Evolutionary conservation across 805 yeast species (phyloP).

Genomic region (Metschnikowia noctiluminum): DNA sequence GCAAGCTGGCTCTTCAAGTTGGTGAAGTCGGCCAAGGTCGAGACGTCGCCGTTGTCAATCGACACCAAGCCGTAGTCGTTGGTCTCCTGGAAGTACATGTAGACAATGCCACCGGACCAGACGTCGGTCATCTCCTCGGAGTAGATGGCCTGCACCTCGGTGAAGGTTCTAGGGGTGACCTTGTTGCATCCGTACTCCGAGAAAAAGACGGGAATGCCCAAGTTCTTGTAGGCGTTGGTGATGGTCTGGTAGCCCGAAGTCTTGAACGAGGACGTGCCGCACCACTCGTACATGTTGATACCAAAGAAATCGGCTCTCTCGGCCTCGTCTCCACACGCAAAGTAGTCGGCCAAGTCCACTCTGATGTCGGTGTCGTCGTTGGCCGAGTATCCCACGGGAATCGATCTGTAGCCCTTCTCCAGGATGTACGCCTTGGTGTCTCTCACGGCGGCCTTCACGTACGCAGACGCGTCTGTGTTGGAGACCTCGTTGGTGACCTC

Average conservation of each 20-base stretch:
- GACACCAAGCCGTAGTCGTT: slow-evolving; percentile 80
- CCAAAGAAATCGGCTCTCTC: slow-evolving; percentile 78
- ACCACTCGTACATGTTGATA: slow-evolving; percentile 86
- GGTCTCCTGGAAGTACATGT: slow-evolving; percentile 84
- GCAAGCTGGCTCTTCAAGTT: slow-evolving; percentile 21
- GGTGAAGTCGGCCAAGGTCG: slow-evolving; percentile 58
- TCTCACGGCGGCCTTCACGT: slow-evolving; percentile 95
- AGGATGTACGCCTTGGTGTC: slow-evolving; percentile 77
- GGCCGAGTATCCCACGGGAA: slow-evolving; percentile 94
- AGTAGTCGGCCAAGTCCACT: slow-evolving; percentile 74
- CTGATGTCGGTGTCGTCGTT: slow-evolving; percentile 85
- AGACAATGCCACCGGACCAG: slow-evolving; percentile 93
- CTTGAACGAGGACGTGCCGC: slow-evolving; percentile 60
- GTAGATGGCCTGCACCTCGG: slow-evolving; percentile 69
- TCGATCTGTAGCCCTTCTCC: slow-evolving; percentile 42
- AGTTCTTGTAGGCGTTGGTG: slow-evolving; percentile 67
- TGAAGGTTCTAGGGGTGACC: slow-evolving; percentile 68
- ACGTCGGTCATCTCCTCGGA: slow-evolving; percentile 75
- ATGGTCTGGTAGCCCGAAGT: slow-evolving; percentile 67
- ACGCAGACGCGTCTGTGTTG: slow-evolving; percentile 88
- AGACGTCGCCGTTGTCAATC: slow-evolving; percentile 46
- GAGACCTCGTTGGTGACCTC: slow-evolving; percentile 85
- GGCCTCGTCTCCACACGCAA: slow-evolving; percentile 69
- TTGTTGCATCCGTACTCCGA: slow-evolving; percentile 88
- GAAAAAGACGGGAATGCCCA: slow-evolving; percentile 76